Conservation (phyloP, 78 protist genomes). For the Parvularia atlantis region DNA sequence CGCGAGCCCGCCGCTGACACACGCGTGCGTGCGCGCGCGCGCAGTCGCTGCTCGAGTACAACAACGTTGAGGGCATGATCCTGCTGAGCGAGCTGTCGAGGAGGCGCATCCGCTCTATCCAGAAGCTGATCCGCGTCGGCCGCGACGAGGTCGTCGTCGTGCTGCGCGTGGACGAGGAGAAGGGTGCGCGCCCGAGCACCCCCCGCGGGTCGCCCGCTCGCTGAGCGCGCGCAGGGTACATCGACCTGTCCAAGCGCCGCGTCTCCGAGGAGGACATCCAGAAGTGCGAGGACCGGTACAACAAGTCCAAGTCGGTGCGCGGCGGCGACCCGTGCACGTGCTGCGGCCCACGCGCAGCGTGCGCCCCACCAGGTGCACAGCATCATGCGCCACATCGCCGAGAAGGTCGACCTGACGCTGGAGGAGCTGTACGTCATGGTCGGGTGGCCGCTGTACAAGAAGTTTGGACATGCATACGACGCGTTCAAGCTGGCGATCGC, state of each 20-base stretch:
- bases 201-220: background rate
- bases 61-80: conserved; percentile 89
- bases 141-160: conserved; percentile 85
- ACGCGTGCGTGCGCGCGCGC: too few species aligned
- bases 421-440: conserved; percentile 44
- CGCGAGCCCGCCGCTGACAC: too few species aligned
- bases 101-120: conserved; percentile 89
- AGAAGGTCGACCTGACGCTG: conserved; percentile 29
- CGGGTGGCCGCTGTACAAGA: conserved; percentile 79
- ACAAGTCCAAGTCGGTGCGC: conserved; percentile 72
- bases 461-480: conserved; percentile 81
- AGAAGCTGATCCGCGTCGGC: conserved; percentile 84
- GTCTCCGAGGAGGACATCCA: conserved; percentile 80
- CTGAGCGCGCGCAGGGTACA: conserved; percentile 54
- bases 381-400: conserved; percentile 81
- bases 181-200: conserved; percentile 46
- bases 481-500: conserved; percentile 72
- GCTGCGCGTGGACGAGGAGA: conserved; percentile 93
- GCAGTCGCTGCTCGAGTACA: conserved; percentile 60
- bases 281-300: conserved; percentile 70
- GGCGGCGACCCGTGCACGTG: background rate
- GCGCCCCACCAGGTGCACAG: conserved; percentile 57
- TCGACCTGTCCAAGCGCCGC: conserved; percentile 91
- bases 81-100: conserved; percentile 86
- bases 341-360: too few species aligned